Percentiles rank a stretch among this genome's conserved stretches.
phyloP scores from a whole-genome alignment of 176 grass and related monocot genomes.

The Bothriochloa decipiens region DNA sequence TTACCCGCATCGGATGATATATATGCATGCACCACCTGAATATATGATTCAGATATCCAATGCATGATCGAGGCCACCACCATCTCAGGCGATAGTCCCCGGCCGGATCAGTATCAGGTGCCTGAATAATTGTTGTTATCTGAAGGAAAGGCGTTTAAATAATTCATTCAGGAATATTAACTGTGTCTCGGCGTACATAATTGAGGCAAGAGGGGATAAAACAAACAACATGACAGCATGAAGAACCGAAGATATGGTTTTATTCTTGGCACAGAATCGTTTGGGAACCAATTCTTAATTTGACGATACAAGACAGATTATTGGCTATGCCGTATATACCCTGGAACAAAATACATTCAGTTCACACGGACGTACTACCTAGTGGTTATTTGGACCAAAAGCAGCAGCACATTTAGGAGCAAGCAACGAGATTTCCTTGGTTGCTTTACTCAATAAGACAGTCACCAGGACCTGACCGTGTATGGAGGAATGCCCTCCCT shows the following conservation, averaged over 20 bases:
- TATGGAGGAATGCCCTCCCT: not conserved
- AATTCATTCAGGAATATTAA: conserved; percentile 35
- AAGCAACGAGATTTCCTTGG: not conserved
- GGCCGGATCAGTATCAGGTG: conserved; percentile 17
- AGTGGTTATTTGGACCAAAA: not conserved
- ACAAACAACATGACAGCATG: not conserved
- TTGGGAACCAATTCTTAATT: not conserved
- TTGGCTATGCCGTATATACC: not conserved
- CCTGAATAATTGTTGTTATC: conserved; percentile 26
- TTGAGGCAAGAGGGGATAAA: not conserved
- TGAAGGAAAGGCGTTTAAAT: not conserved
- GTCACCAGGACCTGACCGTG: not conserved
- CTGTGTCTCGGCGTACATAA: not conserved
- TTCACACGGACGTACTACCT: not conserved
- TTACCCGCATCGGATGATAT: not conserved
- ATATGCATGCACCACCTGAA: too few species aligned
- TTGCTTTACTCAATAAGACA: not conserved
- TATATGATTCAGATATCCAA: too few species aligned
- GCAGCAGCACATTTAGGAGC: conserved; percentile 1
- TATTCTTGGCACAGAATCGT: not conserved
- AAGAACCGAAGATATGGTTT: not conserved
- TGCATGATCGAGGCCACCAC: not conserved
- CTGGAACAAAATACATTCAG: not conserved
- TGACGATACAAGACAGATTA: not conserved
- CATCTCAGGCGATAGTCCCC: not conserved